Percentiles rank a stretch among this genome's conserved stretches.
Evolutionary conservation across 345 rosid species (phyloP).

Genomic region (Psidium guajava): DNA sequence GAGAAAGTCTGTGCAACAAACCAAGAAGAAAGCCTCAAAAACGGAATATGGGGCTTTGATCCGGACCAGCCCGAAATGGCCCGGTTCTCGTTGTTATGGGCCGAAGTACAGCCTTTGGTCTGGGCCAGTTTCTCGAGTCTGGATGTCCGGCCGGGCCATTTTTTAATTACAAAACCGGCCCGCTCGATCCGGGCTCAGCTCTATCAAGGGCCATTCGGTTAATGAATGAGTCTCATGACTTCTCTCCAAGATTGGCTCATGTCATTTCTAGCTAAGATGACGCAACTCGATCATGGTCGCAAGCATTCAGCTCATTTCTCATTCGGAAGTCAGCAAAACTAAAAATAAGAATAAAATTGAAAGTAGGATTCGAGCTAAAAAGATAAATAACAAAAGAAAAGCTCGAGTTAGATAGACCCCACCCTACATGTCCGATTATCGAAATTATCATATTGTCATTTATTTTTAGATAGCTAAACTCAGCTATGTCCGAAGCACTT

Average conservation of each 20-base stretch:
- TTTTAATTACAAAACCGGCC: neutral
- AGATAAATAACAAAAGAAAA: neutral
- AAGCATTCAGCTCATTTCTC: neutral
- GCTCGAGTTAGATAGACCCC: neutral
- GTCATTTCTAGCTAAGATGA: neutral
- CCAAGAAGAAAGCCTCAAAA: neutral
- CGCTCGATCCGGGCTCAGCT: rapidly evolving
- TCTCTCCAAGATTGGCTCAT: neutral
- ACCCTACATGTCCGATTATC: no score
- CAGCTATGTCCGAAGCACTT: neutral
- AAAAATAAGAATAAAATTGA: no score
- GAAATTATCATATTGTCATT: no score
- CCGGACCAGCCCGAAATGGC: neutral
- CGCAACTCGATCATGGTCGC: neutral
- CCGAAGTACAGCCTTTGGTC: neutral
- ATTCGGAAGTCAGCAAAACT: no score
- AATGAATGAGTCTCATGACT: neutral
- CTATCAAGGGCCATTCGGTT: neutral
- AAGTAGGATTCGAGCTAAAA: no score
- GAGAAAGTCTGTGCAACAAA: neutral
- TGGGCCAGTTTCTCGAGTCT: neutral
- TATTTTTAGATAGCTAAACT: no score
- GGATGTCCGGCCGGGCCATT: neutral
- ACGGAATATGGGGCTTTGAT: neutral
- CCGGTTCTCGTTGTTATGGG: neutral